Base-by-base conservation (phyloP, 805 yeast species). In the Nakazawaea ernobii region DNA sequence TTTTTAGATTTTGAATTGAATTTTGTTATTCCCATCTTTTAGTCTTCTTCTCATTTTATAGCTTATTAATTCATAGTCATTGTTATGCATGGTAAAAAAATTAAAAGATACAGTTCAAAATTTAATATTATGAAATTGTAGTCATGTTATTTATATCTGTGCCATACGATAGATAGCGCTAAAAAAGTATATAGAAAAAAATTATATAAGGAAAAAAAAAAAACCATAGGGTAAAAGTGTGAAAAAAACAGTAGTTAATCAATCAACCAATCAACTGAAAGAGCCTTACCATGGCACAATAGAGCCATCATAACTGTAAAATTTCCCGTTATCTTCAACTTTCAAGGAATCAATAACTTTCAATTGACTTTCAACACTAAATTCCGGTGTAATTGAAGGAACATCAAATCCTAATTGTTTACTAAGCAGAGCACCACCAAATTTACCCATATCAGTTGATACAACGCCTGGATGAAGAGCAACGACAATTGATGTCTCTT, bases 401-500 rank as follows among this genome's bases (percentile, higher is more conserved):
- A 39, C 9, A 6, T 15, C 35, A 29, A 39, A 30, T 13, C 35
- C 43, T 13, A 35, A 13, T 27, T 17, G 26, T 10, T 37, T n/a
- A 7, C 14, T 17, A 10, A 48, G 20, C 20, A 10, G 29, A n/a
- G 15, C 36, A 26, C 20, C 17, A 13, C 42, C 51, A 24, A 32
- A 28, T 2, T 30, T 43, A 7, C 58, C 61, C 63, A 62, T 59
- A 42, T 68, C 72, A 30, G 68, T 67, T 10, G 46, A 13, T 10
- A 70, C 72, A 9, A 59, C 33, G 35, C 76, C 74, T 1, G 76
- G 76, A 46, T 65, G 66, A 10, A 67, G 10, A 10, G 69, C 53
- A 26, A 66, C 52, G 35, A 62, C 59, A 15, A 30, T 35, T 20
- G 35, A 39, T 9, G 55, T 58, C 0, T 43, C 42, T 14, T 47